Conservation (phyloP, 208 protist species). For the Naegleria fowleri region DNA sequence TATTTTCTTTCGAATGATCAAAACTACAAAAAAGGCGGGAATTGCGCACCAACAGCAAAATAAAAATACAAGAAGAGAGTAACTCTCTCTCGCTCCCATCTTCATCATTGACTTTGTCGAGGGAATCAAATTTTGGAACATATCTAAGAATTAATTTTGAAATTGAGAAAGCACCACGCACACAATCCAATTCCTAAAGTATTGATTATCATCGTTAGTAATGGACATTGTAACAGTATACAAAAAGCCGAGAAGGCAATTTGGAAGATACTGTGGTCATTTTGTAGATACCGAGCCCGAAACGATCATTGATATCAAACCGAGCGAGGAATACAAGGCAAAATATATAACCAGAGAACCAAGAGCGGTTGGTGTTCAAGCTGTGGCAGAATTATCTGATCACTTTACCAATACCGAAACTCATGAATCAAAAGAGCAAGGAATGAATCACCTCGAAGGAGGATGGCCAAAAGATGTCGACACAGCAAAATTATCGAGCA, state of each 20-base stretch:
- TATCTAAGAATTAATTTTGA: too few species aligned
- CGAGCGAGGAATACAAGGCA: slow-evolving; percentile 59
- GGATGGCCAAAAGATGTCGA: slow-evolving; percentile 94
- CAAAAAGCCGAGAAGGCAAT: slow-evolving; percentile 74
- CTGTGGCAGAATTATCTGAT: slow-evolving; percentile 81
- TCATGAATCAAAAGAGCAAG: slow-evolving; percentile 72
- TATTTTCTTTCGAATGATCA: too few species aligned
- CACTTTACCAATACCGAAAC: slow-evolving; percentile 85
- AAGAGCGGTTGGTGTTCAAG: slow-evolving; percentile 74
- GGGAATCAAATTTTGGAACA: too few species aligned
- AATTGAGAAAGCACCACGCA: too few species aligned
- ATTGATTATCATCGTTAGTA: neutral
- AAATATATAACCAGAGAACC: slow-evolving; percentile 72
- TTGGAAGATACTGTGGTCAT: slow-evolving; percentile 72
- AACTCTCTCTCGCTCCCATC: too few species aligned
- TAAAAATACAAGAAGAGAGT: too few species aligned
- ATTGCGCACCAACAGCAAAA: too few species aligned
- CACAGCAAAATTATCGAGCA: slow-evolving; percentile 84
- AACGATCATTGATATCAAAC: slow-evolving; percentile 74
- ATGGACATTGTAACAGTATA: slow-evolving; percentile 82
- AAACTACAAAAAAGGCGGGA: too few species aligned
- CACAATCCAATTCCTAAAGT: too few species aligned
- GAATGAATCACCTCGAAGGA: slow-evolving; percentile 86
- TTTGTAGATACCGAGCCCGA: slow-evolving; percentile 83
- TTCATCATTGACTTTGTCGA: too few species aligned